These are phyloP conservation scores for Geranium brycei DNA, from an alignment of 345 rosid species.

Conservation along the genomic window DNA sequence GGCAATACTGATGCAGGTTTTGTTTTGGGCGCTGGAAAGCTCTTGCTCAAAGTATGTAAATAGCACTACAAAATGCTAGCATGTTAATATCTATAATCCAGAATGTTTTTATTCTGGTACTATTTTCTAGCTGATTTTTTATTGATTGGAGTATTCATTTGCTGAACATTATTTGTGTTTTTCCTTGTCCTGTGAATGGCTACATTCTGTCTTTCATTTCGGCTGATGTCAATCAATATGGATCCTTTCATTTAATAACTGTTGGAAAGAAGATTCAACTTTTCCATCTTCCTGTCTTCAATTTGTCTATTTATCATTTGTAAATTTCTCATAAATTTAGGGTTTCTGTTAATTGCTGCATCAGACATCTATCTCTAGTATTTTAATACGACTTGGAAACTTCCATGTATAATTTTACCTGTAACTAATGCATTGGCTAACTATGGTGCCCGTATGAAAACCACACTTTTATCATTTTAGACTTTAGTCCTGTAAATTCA, in stretches of 20 bases:
- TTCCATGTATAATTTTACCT: background rate
- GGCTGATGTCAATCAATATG: background rate
- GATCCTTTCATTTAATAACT: background rate
- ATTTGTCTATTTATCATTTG: background rate
- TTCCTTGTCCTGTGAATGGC: background rate
- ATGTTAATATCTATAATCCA: background rate
- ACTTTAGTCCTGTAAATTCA: background rate
- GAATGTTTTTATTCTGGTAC: background rate
- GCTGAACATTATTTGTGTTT: background rate
- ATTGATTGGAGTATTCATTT: background rate
- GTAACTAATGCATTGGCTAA: background rate
- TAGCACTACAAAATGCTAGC: background rate
- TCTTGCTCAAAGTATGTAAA: conserved; percentile 69
- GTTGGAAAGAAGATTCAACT: background rate
- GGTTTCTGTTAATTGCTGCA: background rate
- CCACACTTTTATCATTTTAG: background rate
- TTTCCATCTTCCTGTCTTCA: too few species aligned
- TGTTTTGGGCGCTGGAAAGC: conserved; percentile 83
- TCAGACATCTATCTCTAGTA: background rate
- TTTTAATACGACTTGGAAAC: background rate
- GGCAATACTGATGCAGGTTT: conserved; percentile 99
- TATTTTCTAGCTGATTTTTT: background rate
- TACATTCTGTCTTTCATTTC: background rate
- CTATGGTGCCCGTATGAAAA: background rate
- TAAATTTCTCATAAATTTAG: background rate